Evolutionary conservation across 345 rosid species (phyloP).

Genomic region (Microthlaspi erraticum): DNA sequence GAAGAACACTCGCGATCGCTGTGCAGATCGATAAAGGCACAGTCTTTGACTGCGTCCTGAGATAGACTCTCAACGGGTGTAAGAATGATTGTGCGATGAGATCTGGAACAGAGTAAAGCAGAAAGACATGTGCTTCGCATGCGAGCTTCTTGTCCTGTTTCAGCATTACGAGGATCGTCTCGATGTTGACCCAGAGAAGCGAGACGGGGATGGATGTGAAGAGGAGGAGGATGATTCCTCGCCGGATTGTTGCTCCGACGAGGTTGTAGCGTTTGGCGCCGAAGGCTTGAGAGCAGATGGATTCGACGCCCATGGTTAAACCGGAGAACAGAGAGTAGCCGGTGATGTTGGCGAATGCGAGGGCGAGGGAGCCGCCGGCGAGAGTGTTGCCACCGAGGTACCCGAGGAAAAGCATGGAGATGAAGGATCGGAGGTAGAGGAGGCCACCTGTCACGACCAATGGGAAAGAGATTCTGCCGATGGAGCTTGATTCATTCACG

Average conservation of each 20-base stretch:
- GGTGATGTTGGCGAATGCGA: slow-evolving; percentile 87
- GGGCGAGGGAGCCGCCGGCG: slow-evolving; percentile 88
- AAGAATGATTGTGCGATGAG: slow-evolving; percentile 76
- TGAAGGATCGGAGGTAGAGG: slow-evolving; percentile 83
- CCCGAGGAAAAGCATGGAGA: slow-evolving; percentile 83
- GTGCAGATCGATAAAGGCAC: slow-evolving; percentile 75
- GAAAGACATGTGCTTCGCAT: slow-evolving; percentile 63
- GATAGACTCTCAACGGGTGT: slow-evolving; percentile 86
- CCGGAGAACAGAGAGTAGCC: slow-evolving; percentile 93
- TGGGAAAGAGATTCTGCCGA: slow-evolving; percentile 66
- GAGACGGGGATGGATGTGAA: slow-evolving; percentile 65
- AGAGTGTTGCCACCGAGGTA: slow-evolving; percentile 68
- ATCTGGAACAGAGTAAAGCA: slow-evolving; percentile 79
- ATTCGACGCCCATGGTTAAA: slow-evolving; percentile 89
- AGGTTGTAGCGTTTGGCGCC: slow-evolving; percentile 69
- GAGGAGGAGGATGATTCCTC: slow-evolving; percentile 66
- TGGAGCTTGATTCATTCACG: slow-evolving; percentile 56
- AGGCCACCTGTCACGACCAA: slow-evolving; percentile 73
- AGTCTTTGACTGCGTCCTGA: slow-evolving; percentile 77
- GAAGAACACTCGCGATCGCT: slow-evolving; percentile 58
- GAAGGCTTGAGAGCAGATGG: slow-evolving; percentile 86
- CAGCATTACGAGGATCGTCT: slow-evolving; percentile 55
- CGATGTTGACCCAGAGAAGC: slow-evolving; percentile 80
- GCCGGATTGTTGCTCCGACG: slow-evolving; percentile 68
- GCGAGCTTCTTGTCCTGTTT: slow-evolving; percentile 72